These are phyloP conservation scores for Royoungia palumana DNA, from an alignment of 768 basidiomycete genomes.

Conservation along the genomic window DNA sequence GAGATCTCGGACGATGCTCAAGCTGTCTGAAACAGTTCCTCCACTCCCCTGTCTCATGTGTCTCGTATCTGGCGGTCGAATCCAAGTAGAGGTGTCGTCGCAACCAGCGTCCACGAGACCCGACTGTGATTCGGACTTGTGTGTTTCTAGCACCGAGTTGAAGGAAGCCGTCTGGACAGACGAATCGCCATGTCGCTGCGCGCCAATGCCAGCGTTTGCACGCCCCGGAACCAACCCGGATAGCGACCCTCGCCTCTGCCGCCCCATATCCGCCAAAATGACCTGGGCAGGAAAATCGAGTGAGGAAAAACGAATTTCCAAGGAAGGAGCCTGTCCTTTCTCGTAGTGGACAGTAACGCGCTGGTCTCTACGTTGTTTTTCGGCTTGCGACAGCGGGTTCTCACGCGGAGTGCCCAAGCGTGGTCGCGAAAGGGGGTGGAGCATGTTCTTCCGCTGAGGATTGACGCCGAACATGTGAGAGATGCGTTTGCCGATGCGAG, in stretches of 20 bases:
- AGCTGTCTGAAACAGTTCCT: conserved; percentile 38
- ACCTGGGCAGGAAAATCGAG: conserved; percentile 40
- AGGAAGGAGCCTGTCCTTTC: conserved; percentile 43
- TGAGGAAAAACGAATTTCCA: conserved; percentile 54
- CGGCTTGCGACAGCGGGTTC: not conserved
- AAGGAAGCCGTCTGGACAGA: conserved; percentile 10
- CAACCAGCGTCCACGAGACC: not conserved
- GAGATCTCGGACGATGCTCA: conserved; percentile 48
- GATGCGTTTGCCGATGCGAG: conserved; percentile 25
- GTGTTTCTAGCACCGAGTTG: conserved; percentile 4
- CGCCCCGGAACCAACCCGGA: conserved; percentile 7
- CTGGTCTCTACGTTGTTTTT: conserved; percentile 22
- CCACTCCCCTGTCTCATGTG: conserved; percentile 21
- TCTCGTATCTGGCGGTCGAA: conserved; percentile 4
- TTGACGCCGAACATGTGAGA: conserved; percentile 52
- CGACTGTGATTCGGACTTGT: conserved; percentile 16
- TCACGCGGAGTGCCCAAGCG: conserved; percentile 18
- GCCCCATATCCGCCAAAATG: conserved; percentile 11
- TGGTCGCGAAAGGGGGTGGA: conserved; percentile 50
- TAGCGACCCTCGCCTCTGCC: conserved; percentile 14
- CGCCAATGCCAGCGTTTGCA: not conserved
- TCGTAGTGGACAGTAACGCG: conserved; percentile 51
- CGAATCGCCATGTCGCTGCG: conserved; percentile 1
- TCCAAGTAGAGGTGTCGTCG: conserved; percentile 11
- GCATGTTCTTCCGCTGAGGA: conserved; percentile 47